These are phyloP conservation scores for Ganoderma boninense DNA, from an alignment of 1,284 basidiomycete species.

Conservation along the genomic window DNA sequence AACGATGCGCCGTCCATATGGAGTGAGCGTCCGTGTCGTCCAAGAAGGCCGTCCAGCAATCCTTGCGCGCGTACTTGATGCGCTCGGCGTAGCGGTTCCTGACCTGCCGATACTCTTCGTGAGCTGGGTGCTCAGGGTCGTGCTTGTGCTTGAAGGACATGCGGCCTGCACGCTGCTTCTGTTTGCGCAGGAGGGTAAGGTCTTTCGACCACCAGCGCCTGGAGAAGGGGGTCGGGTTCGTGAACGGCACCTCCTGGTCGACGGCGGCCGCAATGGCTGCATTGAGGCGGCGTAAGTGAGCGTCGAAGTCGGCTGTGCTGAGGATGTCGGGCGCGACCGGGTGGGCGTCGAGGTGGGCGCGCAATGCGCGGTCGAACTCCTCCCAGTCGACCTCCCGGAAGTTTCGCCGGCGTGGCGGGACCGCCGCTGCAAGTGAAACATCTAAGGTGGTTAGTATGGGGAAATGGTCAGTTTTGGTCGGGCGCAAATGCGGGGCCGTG, in stretches of 20 bases:
- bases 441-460: constrained; percentile 31
- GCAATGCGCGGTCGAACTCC: constrained; percentile 30
- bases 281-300: constrained; percentile 23
- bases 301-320: constrained; percentile 17
- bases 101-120: constrained; percentile 30
- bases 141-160: constrained; percentile 35
- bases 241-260: constrained; percentile 32
- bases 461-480: constrained; percentile 39
- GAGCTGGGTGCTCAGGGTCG: constrained; percentile 36
- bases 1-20: constrained; percentile 46
- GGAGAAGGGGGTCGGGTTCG: constrained; percentile 35
- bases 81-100: constrained; percentile 40
- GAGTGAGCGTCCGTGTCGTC: constrained; percentile 35
- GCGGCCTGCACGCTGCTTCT: constrained; percentile 38
- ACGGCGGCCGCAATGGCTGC: constrained; percentile 33
- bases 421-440: constrained; percentile 20
- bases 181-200: constrained; percentile 26
- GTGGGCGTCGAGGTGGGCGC: background rate
- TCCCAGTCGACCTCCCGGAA: constrained; percentile 38
- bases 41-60: constrained; percentile 47
- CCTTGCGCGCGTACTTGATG: constrained; percentile 42
- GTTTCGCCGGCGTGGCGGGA: constrained; percentile 26
- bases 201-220: constrained; percentile 41
- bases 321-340: background rate
- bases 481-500: constrained; percentile 19